Conservation (phyloP, 495 filamentous ascomycete species). For the Copromyces sp. region DNA sequence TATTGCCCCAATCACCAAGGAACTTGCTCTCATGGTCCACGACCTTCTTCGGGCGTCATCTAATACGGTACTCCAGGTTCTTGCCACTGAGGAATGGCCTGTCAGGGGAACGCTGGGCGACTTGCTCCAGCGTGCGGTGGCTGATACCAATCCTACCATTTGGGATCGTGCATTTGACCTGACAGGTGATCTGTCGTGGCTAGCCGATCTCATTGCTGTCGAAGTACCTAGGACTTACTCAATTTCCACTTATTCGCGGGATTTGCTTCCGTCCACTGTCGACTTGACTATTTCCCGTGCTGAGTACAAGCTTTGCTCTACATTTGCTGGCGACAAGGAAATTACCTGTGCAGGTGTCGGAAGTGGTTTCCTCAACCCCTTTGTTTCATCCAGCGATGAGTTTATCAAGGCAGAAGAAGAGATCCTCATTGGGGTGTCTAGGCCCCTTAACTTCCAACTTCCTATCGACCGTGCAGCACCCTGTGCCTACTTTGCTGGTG, state of each 20-base stretch:
- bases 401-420: constrained; percentile 27
- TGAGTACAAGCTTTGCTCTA: constrained; percentile 35
- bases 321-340: constrained; percentile 25
- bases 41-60: constrained; percentile 36
- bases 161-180: constrained; percentile 40
- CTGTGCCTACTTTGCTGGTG: constrained; percentile 41
- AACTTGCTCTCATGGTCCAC: constrained; percentile 34
- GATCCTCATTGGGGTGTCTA: constrained; percentile 37
- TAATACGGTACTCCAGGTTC: constrained; percentile 34
- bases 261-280: constrained; percentile 37
- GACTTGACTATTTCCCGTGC: constrained; percentile 38
- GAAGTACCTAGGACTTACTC: constrained; percentile 42
- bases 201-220: constrained; percentile 32
- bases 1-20: constrained; percentile 39
- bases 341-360: constrained; percentile 31
- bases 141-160: constrained; percentile 34
- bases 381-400: constrained; percentile 20
- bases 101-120: constrained; percentile 38
- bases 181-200: constrained; percentile 31
- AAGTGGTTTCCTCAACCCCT: constrained; percentile 41
- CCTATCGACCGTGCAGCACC: constrained; percentile 35
- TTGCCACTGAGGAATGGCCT: constrained; percentile 39
- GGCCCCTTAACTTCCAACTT: constrained; percentile 40
- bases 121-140: constrained; percentile 31
- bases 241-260: constrained; percentile 36